A percentile compares a stretch with the other conserved stretches of the same genome.
Evolutionary conservation across 257 asterid genomes (phyloP).

Genomic region (Nicotiana otophora): DNA sequence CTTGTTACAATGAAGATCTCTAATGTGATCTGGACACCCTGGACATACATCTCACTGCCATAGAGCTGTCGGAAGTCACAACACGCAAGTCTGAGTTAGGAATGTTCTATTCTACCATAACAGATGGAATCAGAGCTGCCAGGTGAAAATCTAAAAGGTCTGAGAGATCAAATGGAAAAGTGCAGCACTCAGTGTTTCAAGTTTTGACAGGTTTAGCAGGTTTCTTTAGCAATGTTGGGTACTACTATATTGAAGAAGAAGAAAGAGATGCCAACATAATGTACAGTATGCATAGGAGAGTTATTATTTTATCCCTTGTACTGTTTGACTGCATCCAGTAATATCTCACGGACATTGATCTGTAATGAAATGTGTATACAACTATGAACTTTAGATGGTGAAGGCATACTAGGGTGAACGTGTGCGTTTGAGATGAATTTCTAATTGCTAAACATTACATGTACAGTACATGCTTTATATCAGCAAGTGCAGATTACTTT

Average conservation of each 20-base stretch:
- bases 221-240: background rate
- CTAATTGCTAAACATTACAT: background rate
- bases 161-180: background rate
- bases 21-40: background rate
- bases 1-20: background rate
- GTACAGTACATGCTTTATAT: background rate
- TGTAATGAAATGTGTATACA: background rate
- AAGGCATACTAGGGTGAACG: background rate
- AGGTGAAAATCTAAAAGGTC: background rate
- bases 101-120: background rate
- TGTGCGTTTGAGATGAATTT: background rate
- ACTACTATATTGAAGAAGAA: background rate
- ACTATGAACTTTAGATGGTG: background rate
- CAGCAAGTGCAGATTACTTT: background rate
- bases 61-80: constrained; percentile 1
- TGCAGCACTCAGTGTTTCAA: background rate
- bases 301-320: background rate
- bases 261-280: background rate
- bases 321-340: background rate
- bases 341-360: background rate
- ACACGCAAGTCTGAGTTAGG: background rate
- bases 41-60: background rate
- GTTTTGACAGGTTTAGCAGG: constrained; percentile 3
- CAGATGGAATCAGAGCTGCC: background rate
- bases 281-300: background rate